Base-by-base conservation (phyloP, 306 rosid species). In the Luffa acutangula region DNA sequence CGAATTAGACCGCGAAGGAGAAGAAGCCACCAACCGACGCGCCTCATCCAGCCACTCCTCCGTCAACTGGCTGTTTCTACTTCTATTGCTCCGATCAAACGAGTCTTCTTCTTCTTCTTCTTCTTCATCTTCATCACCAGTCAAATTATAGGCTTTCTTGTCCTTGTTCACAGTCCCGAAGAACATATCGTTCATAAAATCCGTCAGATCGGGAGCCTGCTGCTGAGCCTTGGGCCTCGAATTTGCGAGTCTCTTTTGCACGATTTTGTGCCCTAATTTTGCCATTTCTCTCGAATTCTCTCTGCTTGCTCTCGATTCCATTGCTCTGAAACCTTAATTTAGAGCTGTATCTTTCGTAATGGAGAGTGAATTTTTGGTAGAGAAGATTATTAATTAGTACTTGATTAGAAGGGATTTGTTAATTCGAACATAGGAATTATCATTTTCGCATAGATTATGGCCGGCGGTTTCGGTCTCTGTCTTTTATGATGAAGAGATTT, bases 101-200 rank as follows among this genome's bases (percentile, higher is more conserved):
- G 8, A 65, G 1, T 80, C 85, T 0, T 88, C 87, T 0, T 86
- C 85, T 0, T 83, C 69, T 0, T 77, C 33, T 7, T 52, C 78
- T 10, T 45, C 78, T 0, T 20, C 52, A 7, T 69, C 5, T 0
- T 69, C 76, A 25, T 54, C 54, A 2, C 96, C 96, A 0, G 88
- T 88, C 65, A 93, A 83, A 82, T 90, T 85, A 70, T 92, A 93
- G 2, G 72, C 70, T 76, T 81, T 93, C 69, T 76, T 80, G 8
- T 83, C 78, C 20, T 45, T 4, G 7, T 78, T 83, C 0, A 43
- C 79, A 4, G 86, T 48, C 31, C 97, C 94, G 0, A 88, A 94
- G 54, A 92, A 91, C 97, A 85, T 86, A 85, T 94, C 96, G 85
- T 90, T 92, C 91, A 94, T 92, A 87, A 90, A 92, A 70, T 94